A percentile compares a stretch with the other conserved stretches of the same genome.
These are phyloP conservation scores for Diaporthe velutina DNA, from an alignment of 2,329 filamentous ascomycete genomes.

Conservation along the genomic window DNA sequence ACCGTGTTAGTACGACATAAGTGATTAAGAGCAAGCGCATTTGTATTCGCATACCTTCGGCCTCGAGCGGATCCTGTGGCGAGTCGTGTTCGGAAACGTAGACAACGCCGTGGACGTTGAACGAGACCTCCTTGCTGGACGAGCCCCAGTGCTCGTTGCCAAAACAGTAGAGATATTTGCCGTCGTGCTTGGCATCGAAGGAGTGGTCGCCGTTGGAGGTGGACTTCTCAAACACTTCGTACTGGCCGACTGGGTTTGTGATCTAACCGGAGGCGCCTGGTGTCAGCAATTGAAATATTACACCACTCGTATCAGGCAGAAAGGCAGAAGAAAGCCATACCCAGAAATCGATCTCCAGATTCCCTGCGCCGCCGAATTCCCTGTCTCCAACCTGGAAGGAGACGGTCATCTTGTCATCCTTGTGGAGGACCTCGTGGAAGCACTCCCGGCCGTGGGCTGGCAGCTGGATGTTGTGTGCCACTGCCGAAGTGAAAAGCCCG, in stretches of 20 bases:
- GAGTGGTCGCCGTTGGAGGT: slow-evolving; percentile 93
- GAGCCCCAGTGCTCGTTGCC: slow-evolving; percentile 99
- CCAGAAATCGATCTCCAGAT: slow-evolving; percentile 98
- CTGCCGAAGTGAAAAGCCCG: slow-evolving; percentile 70
- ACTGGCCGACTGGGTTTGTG: slow-evolving; percentile 80
- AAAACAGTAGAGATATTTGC: slow-evolving; percentile 97
- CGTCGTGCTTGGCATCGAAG: slow-evolving; percentile 87
- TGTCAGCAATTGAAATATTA: slow-evolving; percentile 40
- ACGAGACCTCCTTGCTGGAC: slow-evolving; percentile 96
- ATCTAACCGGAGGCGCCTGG: slow-evolving; percentile 64
- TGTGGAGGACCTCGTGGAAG: slow-evolving; percentile 94
- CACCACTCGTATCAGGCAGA: background rate
- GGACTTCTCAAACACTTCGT: slow-evolving; percentile 83
- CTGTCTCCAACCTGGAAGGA: slow-evolving; percentile 98
- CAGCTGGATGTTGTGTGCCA: slow-evolving; percentile 96
- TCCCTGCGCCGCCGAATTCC: slow-evolving; percentile 94
- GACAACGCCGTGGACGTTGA: slow-evolving; percentile 99
- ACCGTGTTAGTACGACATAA: slow-evolving; percentile 35
- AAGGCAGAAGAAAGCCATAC: slow-evolving; percentile 64
- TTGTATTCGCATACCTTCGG: slow-evolving; percentile 73
- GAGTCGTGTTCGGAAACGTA: slow-evolving; percentile 93
- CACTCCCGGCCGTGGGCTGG: slow-evolving; percentile 94
- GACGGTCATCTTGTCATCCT: slow-evolving; percentile 97
- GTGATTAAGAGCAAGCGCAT: background rate
- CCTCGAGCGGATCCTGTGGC: slow-evolving; percentile 88